phyloP scores from a whole-genome alignment of 1,284 basidiomycete species.

The Singerocomus inundabilis region DNA sequence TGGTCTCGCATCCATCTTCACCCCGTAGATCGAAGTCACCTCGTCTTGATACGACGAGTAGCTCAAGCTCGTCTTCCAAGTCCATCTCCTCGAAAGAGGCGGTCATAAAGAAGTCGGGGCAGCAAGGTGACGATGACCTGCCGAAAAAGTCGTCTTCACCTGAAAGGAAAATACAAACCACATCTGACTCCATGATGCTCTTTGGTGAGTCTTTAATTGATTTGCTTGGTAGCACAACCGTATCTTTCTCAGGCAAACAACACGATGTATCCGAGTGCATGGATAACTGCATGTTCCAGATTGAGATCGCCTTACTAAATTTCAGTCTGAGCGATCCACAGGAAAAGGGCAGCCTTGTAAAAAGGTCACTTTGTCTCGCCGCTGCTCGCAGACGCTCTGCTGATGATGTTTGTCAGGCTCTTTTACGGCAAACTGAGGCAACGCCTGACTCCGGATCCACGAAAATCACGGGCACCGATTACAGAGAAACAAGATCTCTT shows the following conservation, averaged over 20 bases:
- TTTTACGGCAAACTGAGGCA: slow-evolving; percentile 89
- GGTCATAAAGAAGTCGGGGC: slow-evolving; percentile 28
- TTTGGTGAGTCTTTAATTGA: slow-evolving; percentile 61
- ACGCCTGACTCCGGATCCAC: slow-evolving; percentile 54
- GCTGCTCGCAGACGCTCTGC: not conserved
- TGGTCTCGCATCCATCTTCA: slow-evolving; percentile 43
- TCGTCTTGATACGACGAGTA: slow-evolving; percentile 30
- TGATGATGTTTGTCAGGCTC: slow-evolving; percentile 47
- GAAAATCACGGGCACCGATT: slow-evolving; percentile 54
- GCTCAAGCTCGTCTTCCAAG: slow-evolving; percentile 32
- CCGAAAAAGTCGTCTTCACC: slow-evolving; percentile 59
- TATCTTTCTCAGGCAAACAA: slow-evolving; percentile 67
- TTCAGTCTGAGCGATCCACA: slow-evolving; percentile 59
- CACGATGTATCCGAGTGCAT: slow-evolving; percentile 99
- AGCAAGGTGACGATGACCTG: slow-evolving; percentile 24
- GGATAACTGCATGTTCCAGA: slow-evolving; percentile 99
- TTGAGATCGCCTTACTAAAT: slow-evolving; percentile 86
- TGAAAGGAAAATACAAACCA: slow-evolving; percentile 54
- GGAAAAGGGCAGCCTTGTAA: slow-evolving; percentile 72
- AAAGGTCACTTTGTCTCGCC: slow-evolving; percentile 49
- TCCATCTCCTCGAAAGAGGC: slow-evolving; percentile 45
- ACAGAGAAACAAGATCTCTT: slow-evolving; percentile 90
- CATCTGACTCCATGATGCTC: slow-evolving; percentile 80
- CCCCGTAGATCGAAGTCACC: slow-evolving; percentile 41
- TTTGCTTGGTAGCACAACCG: not conserved